Conservation (phyloP, 148 eudicot genomes). For the Mesembryanthemum crystallinum region DNA sequence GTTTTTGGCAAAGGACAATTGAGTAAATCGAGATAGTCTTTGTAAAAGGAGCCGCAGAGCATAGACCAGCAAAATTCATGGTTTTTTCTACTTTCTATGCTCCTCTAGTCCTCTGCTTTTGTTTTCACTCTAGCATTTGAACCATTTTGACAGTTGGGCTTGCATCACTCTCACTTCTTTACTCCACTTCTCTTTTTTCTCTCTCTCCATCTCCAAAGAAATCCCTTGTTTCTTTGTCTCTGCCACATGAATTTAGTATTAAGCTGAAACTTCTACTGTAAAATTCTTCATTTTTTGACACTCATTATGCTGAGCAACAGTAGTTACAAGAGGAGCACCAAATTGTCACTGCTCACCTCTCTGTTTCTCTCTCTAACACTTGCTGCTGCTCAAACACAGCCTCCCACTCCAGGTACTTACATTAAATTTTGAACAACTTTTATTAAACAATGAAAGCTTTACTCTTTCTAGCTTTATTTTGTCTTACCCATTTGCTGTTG, state of each 20-base stretch:
- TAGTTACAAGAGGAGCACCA: no score
- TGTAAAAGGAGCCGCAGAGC: background rate
- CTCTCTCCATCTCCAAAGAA: background rate
- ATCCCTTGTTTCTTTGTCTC: background rate
- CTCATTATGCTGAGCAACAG: background rate
- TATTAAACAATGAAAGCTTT: no score
- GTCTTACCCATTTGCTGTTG: no score
- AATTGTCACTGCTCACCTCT: background rate
- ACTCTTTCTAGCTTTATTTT: background rate
- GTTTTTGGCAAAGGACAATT: background rate
- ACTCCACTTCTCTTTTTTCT: background rate
- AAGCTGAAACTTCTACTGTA: background rate
- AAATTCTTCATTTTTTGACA: background rate
- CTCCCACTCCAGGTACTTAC: conserved; percentile 29
- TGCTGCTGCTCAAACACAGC: conserved; percentile 19
- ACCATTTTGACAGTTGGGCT: conserved; percentile 14
- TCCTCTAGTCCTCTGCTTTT: background rate
- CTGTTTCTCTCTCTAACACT: background rate
- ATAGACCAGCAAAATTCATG: background rate
- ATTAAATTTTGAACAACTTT: no score
- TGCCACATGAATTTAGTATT: background rate
- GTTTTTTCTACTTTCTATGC: background rate
- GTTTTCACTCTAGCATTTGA: background rate
- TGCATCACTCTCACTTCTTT: conserved; percentile 4
- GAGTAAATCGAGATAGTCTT: conserved; percentile 3